Conservation (phyloP, 805 yeast species). For the Hermanozyma aechmeae region DNA sequence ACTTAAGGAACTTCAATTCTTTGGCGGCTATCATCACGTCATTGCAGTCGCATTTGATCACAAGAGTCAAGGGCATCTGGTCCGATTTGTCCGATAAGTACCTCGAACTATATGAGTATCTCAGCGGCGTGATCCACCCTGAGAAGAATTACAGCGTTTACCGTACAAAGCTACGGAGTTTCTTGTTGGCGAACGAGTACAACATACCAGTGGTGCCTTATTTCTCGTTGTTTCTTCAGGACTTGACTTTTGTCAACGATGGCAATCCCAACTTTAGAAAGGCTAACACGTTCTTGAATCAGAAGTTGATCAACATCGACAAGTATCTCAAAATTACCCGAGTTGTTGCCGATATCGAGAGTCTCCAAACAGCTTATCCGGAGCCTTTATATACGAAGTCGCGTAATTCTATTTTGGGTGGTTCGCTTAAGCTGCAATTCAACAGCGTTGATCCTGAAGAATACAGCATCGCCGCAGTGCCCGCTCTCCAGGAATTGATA, state of each 20-base stretch:
- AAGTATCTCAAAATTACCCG: constrained; percentile 61
- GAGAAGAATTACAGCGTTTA: constrained; percentile 64
- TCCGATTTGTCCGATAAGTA: constrained; percentile 48
- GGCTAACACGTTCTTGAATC: constrained; percentile 47
- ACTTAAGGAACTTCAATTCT: constrained; percentile 68
- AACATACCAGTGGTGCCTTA: constrained; percentile 68
- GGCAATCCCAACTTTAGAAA: constrained; percentile 67
- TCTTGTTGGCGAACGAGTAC: constrained; percentile 39
- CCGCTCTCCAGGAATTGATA: constrained; percentile 47
- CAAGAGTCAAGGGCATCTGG: constrained; percentile 58
- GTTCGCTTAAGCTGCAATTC: no score
- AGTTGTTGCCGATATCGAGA: constrained; percentile 57
- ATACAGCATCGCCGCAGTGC: constrained; percentile 29
- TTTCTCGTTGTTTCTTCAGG: constrained; percentile 65
- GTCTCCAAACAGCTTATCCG: constrained; percentile 53
- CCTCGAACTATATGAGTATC: constrained; percentile 49
- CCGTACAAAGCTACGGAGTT: constrained; percentile 50
- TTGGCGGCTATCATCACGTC: constrained; percentile 73
- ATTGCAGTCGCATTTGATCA: constrained; percentile 61
- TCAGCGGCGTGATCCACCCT: constrained; percentile 65
- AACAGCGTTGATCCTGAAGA: no score
- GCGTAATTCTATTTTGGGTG: neutral
- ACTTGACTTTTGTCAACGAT: constrained; percentile 70
- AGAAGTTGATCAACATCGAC: constrained; percentile 61
- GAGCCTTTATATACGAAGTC: constrained; percentile 8